Base-by-base conservation (phyloP, 2,329 filamentous ascomycete genomes). In the Verticillium alfalfae region DNA sequence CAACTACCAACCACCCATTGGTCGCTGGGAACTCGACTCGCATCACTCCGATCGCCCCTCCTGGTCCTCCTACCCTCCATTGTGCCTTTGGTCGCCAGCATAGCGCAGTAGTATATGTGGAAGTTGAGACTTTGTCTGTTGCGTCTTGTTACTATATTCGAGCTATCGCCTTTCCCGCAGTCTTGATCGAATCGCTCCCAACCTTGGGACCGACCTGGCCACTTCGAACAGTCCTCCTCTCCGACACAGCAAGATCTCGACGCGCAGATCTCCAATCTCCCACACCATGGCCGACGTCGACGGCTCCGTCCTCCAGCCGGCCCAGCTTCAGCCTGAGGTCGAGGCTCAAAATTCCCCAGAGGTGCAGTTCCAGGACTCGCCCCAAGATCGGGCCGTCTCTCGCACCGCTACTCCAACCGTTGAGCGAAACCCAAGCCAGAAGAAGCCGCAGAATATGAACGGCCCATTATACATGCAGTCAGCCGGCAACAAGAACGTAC, bases 381-480 rank as follows among this genome's bases (percentile, higher is more conserved):
- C 56, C 22, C 22, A 36, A 31, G 60, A 56, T n/a, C 57, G 39
- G 54, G 58, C 52, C 60, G 36, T 34, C 55, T 34, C 59, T 37
- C 34, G 39, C 57, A 22, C 59, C 63, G 57, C 26, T 31, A 31
- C 54, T 34, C 54, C 54, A 18, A 34, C 26, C 54, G 60, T 63
- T 22, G 58, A 61, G 56, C 58, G 57, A 34, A 63, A 62, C 34
- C 60, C 60, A n/a, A 64, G 64, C 60, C 62, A 64, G 61, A 64
- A 65, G 58, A 64, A 65, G 58, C 63, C 64, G 39, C 62, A 63
- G 55, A 79, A 78, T 66, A 83, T 83, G 79, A 83, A 84, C 67
- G 81, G 81, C 3, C 82, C 82, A n/a, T 74, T 85, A 58, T 86
- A 86, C 70, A 83, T 81, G 79, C 83, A 85, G 70, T 80, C 75